Evolutionary conservation across 2,329 filamentous ascomycete genomes (phyloP).

Genomic region (Pyrenophora teres): DNA sequence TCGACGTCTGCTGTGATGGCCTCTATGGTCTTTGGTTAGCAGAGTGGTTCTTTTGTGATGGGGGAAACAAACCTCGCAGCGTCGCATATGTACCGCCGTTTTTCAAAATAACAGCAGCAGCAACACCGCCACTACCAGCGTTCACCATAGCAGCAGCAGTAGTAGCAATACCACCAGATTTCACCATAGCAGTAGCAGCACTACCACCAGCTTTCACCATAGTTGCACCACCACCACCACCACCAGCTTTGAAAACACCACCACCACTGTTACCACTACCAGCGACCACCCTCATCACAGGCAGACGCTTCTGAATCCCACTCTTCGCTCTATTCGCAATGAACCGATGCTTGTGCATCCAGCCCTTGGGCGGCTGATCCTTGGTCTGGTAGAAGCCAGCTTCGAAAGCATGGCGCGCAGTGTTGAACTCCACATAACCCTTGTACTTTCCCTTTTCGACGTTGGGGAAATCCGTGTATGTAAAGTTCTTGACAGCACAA

Average conservation of each 20-base stretch:
- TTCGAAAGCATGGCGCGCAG: conserved; percentile 6
- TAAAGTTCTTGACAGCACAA: not conserved
- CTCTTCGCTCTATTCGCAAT: not conserved
- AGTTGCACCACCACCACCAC: not conserved
- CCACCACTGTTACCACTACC: no score
- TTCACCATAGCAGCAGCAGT: no score
- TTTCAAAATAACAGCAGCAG: not conserved
- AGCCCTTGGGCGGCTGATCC: not conserved
- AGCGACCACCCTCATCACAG: no score
- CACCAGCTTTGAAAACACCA: not conserved
- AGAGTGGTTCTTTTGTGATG: no score
- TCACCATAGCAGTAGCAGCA: no score
- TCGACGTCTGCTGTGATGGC: not conserved
- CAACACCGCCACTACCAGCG: not conserved
- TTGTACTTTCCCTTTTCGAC: conserved; percentile 6
- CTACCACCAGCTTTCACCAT: not conserved
- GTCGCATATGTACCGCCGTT: not conserved
- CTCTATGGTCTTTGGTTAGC: not conserved
- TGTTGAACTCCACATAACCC: not conserved
- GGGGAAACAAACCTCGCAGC: not conserved
- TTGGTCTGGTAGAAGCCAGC: conserved; percentile 5
- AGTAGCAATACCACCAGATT: no score
- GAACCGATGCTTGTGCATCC: not conserved
- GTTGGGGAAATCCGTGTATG: not conserved
- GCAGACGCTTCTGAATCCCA: no score